A percentile compares a stretch with the other conserved stretches of the same genome.
These are phyloP conservation scores for Filobasidium wieringae DNA, from an alignment of 768 basidiomycete genomes.

Conservation along the genomic window DNA sequence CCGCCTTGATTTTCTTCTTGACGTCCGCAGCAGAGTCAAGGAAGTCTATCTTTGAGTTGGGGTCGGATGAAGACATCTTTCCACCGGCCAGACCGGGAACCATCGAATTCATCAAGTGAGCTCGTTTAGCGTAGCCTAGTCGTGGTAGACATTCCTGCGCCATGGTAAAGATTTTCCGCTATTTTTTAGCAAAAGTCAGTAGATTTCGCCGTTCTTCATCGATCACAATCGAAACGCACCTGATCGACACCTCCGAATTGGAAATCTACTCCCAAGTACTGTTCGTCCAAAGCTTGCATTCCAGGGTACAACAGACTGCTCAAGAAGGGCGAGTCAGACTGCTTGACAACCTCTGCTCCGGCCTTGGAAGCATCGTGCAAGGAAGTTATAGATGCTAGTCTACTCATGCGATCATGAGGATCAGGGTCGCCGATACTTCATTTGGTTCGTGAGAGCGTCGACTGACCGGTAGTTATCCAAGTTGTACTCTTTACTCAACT, in stretches of 20 bases:
- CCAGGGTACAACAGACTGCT: slow-evolving; percentile 92
- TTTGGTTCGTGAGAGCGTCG: background rate
- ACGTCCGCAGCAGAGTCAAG: slow-evolving; percentile 74
- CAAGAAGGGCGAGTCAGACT: slow-evolving; percentile 79
- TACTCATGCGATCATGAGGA: background rate
- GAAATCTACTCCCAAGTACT: slow-evolving; percentile 90
- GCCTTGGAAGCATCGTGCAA: slow-evolving; percentile 98
- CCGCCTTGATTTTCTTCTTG: slow-evolving; percentile 76
- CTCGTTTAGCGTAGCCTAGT: slow-evolving; percentile 84
- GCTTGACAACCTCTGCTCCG: slow-evolving; percentile 97
- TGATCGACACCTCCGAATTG: slow-evolving; percentile 98
- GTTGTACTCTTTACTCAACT: slow-evolving; percentile 80
- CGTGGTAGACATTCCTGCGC: slow-evolving; percentile 90
- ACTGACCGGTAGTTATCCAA: slow-evolving; percentile 71
- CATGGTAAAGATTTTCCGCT: slow-evolving; percentile 98
- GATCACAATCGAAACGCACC: slow-evolving; percentile 43
- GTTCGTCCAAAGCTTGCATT: slow-evolving; percentile 89
- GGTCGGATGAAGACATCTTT: slow-evolving; percentile 97
- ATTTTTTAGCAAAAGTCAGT: slow-evolving; percentile 1
- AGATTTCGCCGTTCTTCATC: background rate
- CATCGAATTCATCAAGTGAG: slow-evolving; percentile 97
- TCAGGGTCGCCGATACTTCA: background rate
- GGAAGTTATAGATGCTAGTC: slow-evolving; percentile 72
- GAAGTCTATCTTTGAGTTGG: slow-evolving; percentile 96
- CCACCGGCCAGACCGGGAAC: slow-evolving; percentile 87